phyloP scores from a whole-genome alignment of 768 basidiomycete genomes.

The Kwoniella mangroviensis region DNA sequence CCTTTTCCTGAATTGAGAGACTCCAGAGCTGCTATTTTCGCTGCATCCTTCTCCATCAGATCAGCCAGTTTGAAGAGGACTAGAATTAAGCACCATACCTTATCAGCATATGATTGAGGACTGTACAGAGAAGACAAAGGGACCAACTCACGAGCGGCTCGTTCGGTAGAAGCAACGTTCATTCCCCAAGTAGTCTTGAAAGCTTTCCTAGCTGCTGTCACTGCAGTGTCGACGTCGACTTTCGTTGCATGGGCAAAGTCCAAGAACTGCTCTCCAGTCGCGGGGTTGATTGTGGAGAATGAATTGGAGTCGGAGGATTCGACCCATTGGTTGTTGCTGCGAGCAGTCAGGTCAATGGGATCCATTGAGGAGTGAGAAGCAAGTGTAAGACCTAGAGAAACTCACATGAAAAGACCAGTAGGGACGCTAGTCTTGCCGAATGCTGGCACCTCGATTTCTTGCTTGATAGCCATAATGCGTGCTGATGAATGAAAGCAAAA shows the following conservation, averaged over 20 bases:
- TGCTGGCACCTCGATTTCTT: slow-evolving; percentile 16
- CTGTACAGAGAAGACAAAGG: background rate
- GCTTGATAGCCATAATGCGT: background rate
- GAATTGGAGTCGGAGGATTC: slow-evolving; percentile 32
- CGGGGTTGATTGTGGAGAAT: slow-evolving; percentile 60
- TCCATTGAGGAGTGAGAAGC: background rate
- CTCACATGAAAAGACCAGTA: slow-evolving; percentile 30
- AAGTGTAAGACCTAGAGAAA: background rate
- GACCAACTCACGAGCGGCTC: slow-evolving; percentile 38
- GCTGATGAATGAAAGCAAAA: background rate
- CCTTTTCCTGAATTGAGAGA: slow-evolving; percentile 63
- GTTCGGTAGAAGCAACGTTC: slow-evolving; percentile 49
- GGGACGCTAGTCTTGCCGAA: slow-evolving; percentile 21
- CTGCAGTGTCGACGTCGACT: slow-evolving; percentile 78
- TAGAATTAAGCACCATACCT: slow-evolving; percentile 47
- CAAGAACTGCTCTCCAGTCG: slow-evolving; percentile 64
- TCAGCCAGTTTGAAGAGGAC: slow-evolving; percentile 72
- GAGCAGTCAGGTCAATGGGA: background rate
- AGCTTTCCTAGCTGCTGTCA: slow-evolving; percentile 60
- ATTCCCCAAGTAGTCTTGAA: slow-evolving; percentile 60
- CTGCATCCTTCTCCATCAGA: slow-evolving; percentile 67
- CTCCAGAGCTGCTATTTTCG: slow-evolving; percentile 75
- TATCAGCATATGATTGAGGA: background rate
- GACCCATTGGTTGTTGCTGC: slow-evolving; percentile 25
- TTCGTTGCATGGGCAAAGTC: slow-evolving; percentile 66